A percentile compares a stretch with the other conserved stretches of the same genome.
Conservation (phyloP, 1,139 yeast species). For the Lizanozyma gosingica region DNA sequence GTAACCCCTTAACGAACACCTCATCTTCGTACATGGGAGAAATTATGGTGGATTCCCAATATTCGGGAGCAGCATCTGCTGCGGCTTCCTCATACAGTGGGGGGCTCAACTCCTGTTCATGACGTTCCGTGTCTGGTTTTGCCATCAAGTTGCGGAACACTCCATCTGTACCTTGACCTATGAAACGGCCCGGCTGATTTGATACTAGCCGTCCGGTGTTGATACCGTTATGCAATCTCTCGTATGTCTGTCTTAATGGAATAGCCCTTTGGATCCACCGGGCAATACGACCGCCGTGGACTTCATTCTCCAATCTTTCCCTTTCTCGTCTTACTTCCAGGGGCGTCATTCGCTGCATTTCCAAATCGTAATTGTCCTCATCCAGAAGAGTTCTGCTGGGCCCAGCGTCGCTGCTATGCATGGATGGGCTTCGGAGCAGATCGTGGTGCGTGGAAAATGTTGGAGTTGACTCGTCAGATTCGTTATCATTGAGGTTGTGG, state of each 20-base stretch:
- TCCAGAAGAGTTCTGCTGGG: too few relatives aligned
- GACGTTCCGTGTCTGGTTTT: constrained; percentile 58
- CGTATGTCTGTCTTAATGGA: constrained; percentile 37
- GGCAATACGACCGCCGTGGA: not conserved
- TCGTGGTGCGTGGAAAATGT: too few relatives aligned
- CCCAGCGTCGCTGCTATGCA: too few relatives aligned
- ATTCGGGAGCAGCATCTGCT: constrained; percentile 90
- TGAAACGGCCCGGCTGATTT: constrained; percentile 35
- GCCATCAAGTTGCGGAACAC: constrained; percentile 89
- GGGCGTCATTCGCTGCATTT: constrained; percentile 12
- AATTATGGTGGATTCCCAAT: constrained; percentile 88
- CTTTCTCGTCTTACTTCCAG: not conserved
- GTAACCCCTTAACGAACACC: constrained; percentile 88
- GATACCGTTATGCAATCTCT: constrained; percentile 34
- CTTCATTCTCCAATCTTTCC: not conserved
- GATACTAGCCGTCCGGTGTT: constrained; percentile 38
- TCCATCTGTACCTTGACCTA: constrained; percentile 69
- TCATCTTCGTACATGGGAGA: constrained; percentile 82
- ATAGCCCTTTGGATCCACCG: constrained; percentile 5
- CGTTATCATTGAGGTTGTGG: too few relatives aligned
- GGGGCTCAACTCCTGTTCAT: constrained; percentile 45
- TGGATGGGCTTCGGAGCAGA: too few relatives aligned
- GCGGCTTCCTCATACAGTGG: constrained; percentile 96
- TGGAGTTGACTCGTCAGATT: too few relatives aligned
- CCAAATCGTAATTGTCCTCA: too few relatives aligned